Percentiles rank a stretch among this genome's conserved stretches.
Evolutionary conservation across 148 eudicot genomes (phyloP).

Genomic region (Rhododendron griersonianum): DNA sequence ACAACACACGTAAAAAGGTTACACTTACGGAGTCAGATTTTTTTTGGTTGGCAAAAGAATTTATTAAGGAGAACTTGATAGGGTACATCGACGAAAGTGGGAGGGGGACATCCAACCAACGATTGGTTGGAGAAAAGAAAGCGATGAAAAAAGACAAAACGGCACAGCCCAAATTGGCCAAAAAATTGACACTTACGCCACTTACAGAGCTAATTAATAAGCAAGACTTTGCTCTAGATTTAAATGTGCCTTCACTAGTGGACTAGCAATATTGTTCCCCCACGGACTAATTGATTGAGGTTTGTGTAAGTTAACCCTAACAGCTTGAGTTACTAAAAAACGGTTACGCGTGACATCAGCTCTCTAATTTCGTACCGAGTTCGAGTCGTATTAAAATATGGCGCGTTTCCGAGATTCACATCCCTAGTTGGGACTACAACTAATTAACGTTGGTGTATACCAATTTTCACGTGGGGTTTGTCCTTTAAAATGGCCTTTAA

Average conservation of each 20-base stretch:
- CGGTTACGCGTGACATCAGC: background rate
- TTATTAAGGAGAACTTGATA: too few relatives aligned
- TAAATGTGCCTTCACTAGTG: background rate
- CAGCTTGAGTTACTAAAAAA: background rate
- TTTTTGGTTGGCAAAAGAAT: too few relatives aligned
- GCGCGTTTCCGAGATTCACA: background rate
- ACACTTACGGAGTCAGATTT: too few relatives aligned
- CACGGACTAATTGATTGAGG: too few relatives aligned
- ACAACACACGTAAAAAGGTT: background rate
- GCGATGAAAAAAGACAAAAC: too few relatives aligned
- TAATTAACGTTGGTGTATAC: background rate
- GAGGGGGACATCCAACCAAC: too few relatives aligned
- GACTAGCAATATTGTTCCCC: background rate
- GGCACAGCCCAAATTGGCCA: too few relatives aligned
- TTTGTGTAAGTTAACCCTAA: background rate
- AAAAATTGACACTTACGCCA: too few relatives aligned
- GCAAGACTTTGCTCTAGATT: background rate
- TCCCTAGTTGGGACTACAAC: background rate
- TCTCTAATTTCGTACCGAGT: background rate
- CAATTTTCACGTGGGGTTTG: slow-evolving; percentile 10
- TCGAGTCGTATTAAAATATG: background rate
- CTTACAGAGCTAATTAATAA: background rate
- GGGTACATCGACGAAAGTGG: too few relatives aligned
- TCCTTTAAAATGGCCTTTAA: slow-evolving; percentile 2
- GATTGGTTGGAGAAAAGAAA: too few relatives aligned